phyloP scores from a whole-genome alignment of 768 basidiomycete genomes.

The Megacollybia marginata region DNA sequence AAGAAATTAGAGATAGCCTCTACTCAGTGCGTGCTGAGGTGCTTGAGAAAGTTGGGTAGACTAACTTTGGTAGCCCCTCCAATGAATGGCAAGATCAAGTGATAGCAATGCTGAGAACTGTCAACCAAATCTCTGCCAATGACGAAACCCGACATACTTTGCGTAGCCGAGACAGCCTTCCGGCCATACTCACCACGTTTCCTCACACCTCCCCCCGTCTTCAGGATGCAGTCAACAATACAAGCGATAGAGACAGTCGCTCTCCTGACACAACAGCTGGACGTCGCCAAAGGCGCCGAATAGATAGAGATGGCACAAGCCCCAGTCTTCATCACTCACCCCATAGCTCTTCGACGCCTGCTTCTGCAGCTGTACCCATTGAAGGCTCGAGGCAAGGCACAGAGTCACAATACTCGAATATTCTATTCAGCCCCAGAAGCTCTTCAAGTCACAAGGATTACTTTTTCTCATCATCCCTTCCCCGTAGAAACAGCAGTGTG shows the following conservation, averaged over 20 bases:
- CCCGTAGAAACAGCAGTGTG: background rate
- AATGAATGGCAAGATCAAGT: constrained; percentile 82
- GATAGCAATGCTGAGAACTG: constrained; percentile 28
- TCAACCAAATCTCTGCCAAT: constrained; percentile 14
- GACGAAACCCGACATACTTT: background rate
- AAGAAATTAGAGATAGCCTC: constrained; percentile 38
- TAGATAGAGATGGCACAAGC: no score
- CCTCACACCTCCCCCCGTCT: background rate
- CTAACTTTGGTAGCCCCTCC: constrained; percentile 44
- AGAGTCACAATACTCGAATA: no score
- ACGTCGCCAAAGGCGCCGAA: no score
- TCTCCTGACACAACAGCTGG: no score
- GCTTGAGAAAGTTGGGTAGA: no score
- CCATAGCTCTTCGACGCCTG: no score
- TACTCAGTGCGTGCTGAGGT: constrained; percentile 44
- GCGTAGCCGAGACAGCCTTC: background rate
- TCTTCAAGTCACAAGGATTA: background rate
- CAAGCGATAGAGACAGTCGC: no score
- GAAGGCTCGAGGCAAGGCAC: no score
- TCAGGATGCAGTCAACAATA: no score
- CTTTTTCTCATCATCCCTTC: background rate
- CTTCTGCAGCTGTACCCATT: no score
- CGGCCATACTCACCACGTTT: constrained; percentile 1
- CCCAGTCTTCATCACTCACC: no score
- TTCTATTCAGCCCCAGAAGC: no score